These are phyloP conservation scores for Verticillium albo-atrum DNA, from an alignment of 2,329 filamentous ascomycete genomes.

Conservation along the genomic window DNA sequence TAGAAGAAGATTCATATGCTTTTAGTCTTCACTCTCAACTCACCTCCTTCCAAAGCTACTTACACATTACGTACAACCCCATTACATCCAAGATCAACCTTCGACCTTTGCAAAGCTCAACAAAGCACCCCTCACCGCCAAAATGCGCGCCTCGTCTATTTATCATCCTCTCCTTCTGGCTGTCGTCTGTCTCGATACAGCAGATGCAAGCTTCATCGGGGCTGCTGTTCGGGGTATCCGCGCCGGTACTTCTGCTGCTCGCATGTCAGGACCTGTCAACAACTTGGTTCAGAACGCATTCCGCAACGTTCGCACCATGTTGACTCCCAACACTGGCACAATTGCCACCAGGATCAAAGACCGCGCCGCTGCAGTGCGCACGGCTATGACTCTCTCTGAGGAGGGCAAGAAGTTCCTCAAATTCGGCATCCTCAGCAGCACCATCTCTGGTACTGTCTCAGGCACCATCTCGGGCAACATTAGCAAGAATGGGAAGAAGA, in stretches of 20 bases:
- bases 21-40: too few relatives aligned
- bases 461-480: background rate
- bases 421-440: background rate
- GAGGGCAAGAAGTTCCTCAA: background rate
- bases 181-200: background rate
- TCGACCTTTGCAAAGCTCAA: too few relatives aligned
- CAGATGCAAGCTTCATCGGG: background rate
- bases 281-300: background rate
- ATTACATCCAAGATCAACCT: too few relatives aligned
- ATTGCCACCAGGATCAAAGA: background rate
- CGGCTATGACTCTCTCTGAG: background rate
- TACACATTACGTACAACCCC: too few relatives aligned
- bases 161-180: background rate
- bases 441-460: background rate
- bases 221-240: background rate
- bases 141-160: background rate
- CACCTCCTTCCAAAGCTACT: too few relatives aligned
- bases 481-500: background rate
- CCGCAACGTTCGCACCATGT: background rate
- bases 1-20: too few relatives aligned
- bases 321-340: background rate
- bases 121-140: background rate
- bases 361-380: background rate
- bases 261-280: background rate
- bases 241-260: background rate